Evolutionary conservation across 306 rosid genomes (phyloP), one percentile per base, ranked within the genome.

Genomic region (Cajanus cajan): DNA sequence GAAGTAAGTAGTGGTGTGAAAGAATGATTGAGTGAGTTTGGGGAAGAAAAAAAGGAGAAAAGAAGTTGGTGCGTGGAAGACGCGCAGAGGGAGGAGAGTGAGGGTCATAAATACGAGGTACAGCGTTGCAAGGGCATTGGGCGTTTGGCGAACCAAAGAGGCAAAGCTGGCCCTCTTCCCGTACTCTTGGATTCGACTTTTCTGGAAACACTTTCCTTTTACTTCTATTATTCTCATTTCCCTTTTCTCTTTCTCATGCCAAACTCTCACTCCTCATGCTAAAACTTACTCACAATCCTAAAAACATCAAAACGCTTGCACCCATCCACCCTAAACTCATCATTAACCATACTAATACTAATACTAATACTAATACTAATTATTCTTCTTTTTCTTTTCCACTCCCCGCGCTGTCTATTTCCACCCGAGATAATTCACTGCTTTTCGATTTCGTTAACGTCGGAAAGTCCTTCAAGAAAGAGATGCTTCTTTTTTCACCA

Each of bases 391-490:
- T 88, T 43, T 88, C 89, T 51, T 84, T 87, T 78, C 52, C 28
- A 69, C 82, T 78, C 71, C 68, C 82, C 74, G 78, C 84, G 82
- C 87, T 86, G 91, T 91, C 96, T 84, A 84, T 85, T 91, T 87
- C 92, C 12, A 40, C 6, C 67, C 65, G 3, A 47, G 48, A 8
- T 40, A 8, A 7, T 28, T 28, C 2, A 28, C 3, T 28, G 31
- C 31, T 28, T 93, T 96, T 96, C 97, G 98, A 93, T 96, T 90
- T 96, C 82, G 90, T 92, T 91, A 96, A 96, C 94, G 97, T 91
- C 90, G 97, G 93, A 93, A 93, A 91, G 89, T 84, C 76, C 80
- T 86, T 81, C n/a, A 86, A 79, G 83, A 93, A 91, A 91, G 90
- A 85, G 96, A 90, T 74, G 89, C 71, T 86, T 91, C 31, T 9